A percentile compares a stretch with the other conserved stretches of the same genome.
Evolutionary conservation across 2,329 filamentous ascomycete species (phyloP).

Genomic region (Ceratocystis harringtonii): DNA sequence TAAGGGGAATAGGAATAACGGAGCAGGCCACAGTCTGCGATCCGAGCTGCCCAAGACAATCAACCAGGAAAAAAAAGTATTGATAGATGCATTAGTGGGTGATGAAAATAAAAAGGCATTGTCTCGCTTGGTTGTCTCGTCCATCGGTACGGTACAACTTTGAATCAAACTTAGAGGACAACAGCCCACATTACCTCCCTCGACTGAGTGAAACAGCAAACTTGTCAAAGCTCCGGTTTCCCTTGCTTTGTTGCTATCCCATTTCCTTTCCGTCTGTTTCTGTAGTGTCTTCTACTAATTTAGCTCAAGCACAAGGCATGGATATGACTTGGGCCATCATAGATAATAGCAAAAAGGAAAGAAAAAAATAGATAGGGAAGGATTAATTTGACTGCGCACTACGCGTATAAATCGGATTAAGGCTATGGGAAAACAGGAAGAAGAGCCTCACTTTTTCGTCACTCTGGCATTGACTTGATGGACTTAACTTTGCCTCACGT

Average conservation of each 20-base stretch:
- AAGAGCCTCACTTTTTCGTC: background rate
- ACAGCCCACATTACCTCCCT: background rate
- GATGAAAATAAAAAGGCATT: background rate
- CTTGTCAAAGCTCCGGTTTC: background rate
- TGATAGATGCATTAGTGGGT: background rate
- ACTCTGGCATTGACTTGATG: background rate
- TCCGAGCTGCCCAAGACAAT: conserved; percentile 1
- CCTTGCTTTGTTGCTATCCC: background rate
- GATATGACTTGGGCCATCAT: no score
- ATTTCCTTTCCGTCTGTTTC: background rate
- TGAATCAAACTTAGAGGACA: background rate
- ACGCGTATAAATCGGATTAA: background rate
- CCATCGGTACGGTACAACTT: background rate
- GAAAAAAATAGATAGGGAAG: background rate
- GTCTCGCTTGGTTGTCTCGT: background rate
- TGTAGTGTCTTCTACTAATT: background rate
- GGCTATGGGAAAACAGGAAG: background rate
- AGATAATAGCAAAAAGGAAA: background rate
- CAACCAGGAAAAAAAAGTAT: background rate
- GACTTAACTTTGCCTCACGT: background rate
- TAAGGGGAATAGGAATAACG: background rate
- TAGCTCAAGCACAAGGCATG: background rate
- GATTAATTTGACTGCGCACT: background rate
- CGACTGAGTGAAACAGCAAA: background rate
- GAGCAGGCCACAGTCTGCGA: background rate